phyloP scores from a whole-genome alignment of 768 basidiomycete genomes.

The Pleurotus platypus region DNA sequence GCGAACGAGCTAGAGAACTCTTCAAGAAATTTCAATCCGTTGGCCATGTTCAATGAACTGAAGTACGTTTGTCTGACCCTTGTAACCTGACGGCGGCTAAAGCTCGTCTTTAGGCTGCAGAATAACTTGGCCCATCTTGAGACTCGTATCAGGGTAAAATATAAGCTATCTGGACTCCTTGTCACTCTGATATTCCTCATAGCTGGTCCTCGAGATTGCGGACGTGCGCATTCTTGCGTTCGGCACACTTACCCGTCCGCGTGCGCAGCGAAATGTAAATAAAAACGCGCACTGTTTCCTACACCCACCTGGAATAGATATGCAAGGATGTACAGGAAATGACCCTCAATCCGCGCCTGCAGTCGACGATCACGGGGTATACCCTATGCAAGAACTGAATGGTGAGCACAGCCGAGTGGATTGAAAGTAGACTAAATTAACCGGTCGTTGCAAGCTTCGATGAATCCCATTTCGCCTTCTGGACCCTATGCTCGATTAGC shows the following conservation, averaged over 20 bases:
- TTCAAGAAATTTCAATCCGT: conserved; percentile 66
- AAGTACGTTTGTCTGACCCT: conserved; percentile 48
- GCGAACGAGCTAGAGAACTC: conserved; percentile 68
- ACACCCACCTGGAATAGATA: conserved; percentile 62
- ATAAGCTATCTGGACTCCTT: conserved; percentile 42
- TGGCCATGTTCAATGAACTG: conserved; percentile 67
- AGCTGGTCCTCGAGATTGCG: conserved; percentile 67
- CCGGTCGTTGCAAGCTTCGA: conserved; percentile 16
- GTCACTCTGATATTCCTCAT: conserved; percentile 8
- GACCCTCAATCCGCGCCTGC: not conserved
- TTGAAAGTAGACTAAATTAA: not conserved
- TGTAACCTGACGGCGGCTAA: not conserved
- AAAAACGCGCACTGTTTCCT: conserved; percentile 65
- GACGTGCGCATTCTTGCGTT: conserved; percentile 74
- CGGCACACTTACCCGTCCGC: conserved; percentile 59
- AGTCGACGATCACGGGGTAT: conserved; percentile 16
- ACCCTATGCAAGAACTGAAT: conserved; percentile 27
- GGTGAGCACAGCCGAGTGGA: not conserved
- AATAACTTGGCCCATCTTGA: conserved; percentile 65
- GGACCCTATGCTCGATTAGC: conserved; percentile 40
- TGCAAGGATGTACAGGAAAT: not conserved
- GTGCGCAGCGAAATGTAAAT: conserved; percentile 56
- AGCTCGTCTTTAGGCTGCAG: conserved; percentile 46
- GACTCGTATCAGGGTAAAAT: conserved; percentile 60
- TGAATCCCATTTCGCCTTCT: conserved; percentile 25